Evolutionary conservation across 768 basidiomycete species (phyloP), one percentile per base, ranked within the genome.

Genomic region (Russula lepida): DNA sequence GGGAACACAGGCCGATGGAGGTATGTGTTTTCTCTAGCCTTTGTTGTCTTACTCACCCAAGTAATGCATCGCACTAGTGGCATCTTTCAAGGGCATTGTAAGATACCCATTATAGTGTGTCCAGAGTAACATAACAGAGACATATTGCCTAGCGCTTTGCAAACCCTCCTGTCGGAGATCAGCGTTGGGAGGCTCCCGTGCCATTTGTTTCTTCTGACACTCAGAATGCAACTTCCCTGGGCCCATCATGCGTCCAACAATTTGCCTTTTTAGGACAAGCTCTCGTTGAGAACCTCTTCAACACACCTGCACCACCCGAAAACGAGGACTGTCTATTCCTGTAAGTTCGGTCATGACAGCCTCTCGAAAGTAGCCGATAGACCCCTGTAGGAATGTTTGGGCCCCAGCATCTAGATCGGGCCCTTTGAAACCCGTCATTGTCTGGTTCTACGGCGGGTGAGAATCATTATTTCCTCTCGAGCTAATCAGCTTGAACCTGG

Each of bases 371-470:
- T 21, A 41, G 43, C 27, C 35, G 12, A 35, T 51, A 2, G 23
- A 13, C 4, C 15, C 8, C 5, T n/a, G 13, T 35, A 51, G 54
- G 25, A 61, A 61, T 56, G 54, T 55, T 39, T 61, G 54, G 60
- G 56, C 60, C 5, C 55, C 55, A 5, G 23, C 19, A 7, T 23
- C 48, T 33, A 9, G 52, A 25, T 39, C 47, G 15, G 35, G 48
- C 15, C 12, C 50, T 23, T 49, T 39, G 53, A 60, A 55, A 27
- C 53, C 59, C 2, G 59, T 60, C 15, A 32, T 60, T 15, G 33
- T 60, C 23, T 60, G 59, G 59, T 30, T 60, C 30, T 55, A 54
- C 33, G 59, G 59, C 13, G 59, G 59, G 59, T 60, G 33, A 54
- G 59, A 55, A 2, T 23, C 4, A 4, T 21, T 23, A 46, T n/a